Evolutionary conservation across 352 stramenopile genomes (phyloP).

Genomic region (Globisporangium emineosum): DNA sequence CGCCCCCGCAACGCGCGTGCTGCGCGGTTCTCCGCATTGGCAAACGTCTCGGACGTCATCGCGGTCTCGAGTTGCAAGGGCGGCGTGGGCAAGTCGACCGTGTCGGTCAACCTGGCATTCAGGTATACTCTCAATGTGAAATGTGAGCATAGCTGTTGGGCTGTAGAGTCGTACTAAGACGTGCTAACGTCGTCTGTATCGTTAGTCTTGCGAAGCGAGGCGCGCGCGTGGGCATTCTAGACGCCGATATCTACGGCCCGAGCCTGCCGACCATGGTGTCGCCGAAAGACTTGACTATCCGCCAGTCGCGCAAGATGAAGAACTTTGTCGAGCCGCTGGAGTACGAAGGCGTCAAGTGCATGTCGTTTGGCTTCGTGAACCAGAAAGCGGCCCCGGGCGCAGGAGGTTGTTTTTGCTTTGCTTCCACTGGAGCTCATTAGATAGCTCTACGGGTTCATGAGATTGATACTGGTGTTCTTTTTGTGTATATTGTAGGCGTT

Average conservation of each 20-base stretch:
- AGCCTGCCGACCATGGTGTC: conserved; percentile 97
- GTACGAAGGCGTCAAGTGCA: conserved; percentile 89
- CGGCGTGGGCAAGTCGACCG: conserved; percentile 98
- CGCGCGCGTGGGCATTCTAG: conserved; percentile 95
- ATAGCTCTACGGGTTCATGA: conserved; percentile 5
- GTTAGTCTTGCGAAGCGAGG: conserved; percentile 88
- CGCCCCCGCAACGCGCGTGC: conserved; percentile 66
- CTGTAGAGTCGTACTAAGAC: neutral
- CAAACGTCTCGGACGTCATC: conserved; percentile 86
- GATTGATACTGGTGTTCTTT: neutral
- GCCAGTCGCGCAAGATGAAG: conserved; percentile 61
- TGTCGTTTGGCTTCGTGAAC: conserved; percentile 93
- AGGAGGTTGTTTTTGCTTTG: conserved; percentile 29
- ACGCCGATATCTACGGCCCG: conserved; percentile 99
- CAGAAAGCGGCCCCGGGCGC: conserved; percentile 78
- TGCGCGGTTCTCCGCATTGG: conserved; percentile 70
- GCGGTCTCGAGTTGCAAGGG: conserved; percentile 94
- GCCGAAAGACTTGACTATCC: conserved; percentile 60
- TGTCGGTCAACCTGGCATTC: conserved; percentile 98
- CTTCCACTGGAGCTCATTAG: conserved; percentile 18
- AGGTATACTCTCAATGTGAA: conserved; percentile 28
- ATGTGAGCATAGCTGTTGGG: neutral
- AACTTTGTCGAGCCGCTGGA: conserved; percentile 81
- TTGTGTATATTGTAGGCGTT: conserved; percentile 31
- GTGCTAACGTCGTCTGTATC: too few species aligned